Percentiles rank a stretch among this genome's conserved stretches.
phyloP scores from a whole-genome alignment of 805 yeast species.

The Wickerhamiella azyma region DNA sequence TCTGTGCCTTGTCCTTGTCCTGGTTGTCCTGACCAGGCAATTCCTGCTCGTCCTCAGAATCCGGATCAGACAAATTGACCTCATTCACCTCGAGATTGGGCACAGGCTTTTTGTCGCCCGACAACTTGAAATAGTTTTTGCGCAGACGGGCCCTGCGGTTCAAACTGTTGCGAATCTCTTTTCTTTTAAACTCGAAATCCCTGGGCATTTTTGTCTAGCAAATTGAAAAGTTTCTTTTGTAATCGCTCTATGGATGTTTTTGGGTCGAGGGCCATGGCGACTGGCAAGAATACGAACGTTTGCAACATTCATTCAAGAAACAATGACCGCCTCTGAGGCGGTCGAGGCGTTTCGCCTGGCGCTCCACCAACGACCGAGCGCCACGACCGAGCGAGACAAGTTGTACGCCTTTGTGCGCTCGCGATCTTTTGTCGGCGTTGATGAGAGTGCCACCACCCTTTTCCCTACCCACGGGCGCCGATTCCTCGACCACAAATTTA shows the following conservation, averaged over 20 bases:
- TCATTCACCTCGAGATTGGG: constrained; percentile 18
- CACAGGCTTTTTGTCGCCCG: constrained; percentile 43
- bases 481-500: constrained; percentile 14
- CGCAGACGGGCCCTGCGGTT: constrained; percentile 69
- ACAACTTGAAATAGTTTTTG: constrained; percentile 64
- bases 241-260: background rate
- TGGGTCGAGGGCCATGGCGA: background rate
- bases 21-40: background rate
- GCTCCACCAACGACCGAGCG: background rate
- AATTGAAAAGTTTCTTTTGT: background rate
- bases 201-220: constrained; percentile 9
- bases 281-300: background rate
- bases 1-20: background rate
- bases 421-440: background rate
- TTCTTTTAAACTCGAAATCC: constrained; percentile 25
- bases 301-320: background rate
- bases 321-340: background rate
- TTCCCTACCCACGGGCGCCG: constrained; percentile 8
- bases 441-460: background rate
- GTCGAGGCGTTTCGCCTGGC: background rate
- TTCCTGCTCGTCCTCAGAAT: constrained; percentile 10
- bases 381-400: background rate
- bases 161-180: constrained; percentile 65
- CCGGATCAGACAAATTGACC: background rate
- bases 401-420: background rate